A percentile compares a stretch with the other conserved stretches of the same genome.
These are phyloP conservation scores for Neostapfia colusana DNA, from an alignment of 176 grass and related monocot species.

Conservation along the genomic window DNA sequence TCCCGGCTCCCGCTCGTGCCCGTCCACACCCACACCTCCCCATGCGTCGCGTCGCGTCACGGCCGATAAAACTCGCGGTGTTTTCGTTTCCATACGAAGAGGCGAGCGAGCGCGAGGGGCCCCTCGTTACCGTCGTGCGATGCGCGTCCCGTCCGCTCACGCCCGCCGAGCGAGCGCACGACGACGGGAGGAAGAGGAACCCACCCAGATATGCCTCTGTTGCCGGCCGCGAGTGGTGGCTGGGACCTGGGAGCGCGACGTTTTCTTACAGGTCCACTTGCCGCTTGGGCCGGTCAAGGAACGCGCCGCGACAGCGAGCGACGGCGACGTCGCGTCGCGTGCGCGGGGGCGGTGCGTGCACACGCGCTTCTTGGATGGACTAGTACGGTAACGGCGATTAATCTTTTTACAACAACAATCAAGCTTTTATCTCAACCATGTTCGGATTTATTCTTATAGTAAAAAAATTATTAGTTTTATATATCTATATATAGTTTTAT, in stretches of 20 bases:
- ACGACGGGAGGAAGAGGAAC: not conserved
- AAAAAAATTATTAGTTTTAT: too few species aligned
- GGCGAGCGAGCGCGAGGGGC: not conserved
- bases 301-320: not conserved
- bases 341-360: not conserved
- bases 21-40: not conserved
- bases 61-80: not conserved
- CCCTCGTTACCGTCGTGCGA: not conserved
- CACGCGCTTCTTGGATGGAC: not conserved
- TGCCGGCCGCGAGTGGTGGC: not conserved
- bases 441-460: too few species aligned
- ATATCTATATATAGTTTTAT: too few species aligned
- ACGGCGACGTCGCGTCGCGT: slow-evolving; percentile 7
- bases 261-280: not conserved
- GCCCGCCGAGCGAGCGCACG: too few species aligned
- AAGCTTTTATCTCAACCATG: too few species aligned
- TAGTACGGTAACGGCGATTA: too few species aligned
- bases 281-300: not conserved
- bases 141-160: not conserved
- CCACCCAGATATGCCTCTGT: not conserved
- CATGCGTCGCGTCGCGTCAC: not conserved
- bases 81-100: not conserved
- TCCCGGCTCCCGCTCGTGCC: too few species aligned
- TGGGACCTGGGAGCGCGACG: not conserved
- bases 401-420: too few species aligned